These are phyloP conservation scores for Albifimbria verrucaria DNA, from an alignment of 2,329 filamentous ascomycete species.

Conservation along the genomic window DNA sequence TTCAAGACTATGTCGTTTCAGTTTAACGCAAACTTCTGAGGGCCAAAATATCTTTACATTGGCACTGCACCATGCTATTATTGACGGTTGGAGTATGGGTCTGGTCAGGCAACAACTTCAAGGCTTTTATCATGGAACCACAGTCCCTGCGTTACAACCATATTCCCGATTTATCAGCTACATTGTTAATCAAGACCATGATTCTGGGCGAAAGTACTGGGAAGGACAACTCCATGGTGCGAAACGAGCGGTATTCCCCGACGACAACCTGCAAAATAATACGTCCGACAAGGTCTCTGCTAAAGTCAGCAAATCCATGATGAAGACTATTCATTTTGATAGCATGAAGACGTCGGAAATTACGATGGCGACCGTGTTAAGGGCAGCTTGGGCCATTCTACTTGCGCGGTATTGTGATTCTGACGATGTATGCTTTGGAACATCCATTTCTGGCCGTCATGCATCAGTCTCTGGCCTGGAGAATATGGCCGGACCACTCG, in stretches of 20 bases:
- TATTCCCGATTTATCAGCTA: constrained; percentile 41
- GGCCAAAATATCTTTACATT: no score
- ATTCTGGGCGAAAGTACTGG: no score
- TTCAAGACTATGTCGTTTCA: no score
- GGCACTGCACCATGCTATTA: no score
- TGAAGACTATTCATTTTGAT: constrained; percentile 1
- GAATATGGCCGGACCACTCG: constrained; percentile 23
- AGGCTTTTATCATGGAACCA: no score
- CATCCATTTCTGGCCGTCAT: constrained; percentile 23
- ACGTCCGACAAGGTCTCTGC: no score
- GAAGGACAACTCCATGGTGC: no score
- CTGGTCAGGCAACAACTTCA: not conserved
- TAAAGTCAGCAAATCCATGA: no score
- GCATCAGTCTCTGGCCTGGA: constrained; percentile 20
- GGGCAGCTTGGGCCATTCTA: constrained; percentile 21
- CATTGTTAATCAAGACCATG: constrained; percentile 30
- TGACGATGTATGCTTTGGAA: constrained; percentile 21
- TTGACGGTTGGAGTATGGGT: not conserved
- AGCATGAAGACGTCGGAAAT: not conserved
- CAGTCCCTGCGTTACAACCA: no score
- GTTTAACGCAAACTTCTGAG: no score
- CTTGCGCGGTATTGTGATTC: constrained; percentile 14
- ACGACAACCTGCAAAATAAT: no score
- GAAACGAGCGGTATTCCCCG: no score
- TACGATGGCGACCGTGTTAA: constrained; percentile 16